These are phyloP conservation scores for Phytophthora syringae DNA, from an alignment of 352 stramenopile species.

Conservation along the genomic window DNA sequence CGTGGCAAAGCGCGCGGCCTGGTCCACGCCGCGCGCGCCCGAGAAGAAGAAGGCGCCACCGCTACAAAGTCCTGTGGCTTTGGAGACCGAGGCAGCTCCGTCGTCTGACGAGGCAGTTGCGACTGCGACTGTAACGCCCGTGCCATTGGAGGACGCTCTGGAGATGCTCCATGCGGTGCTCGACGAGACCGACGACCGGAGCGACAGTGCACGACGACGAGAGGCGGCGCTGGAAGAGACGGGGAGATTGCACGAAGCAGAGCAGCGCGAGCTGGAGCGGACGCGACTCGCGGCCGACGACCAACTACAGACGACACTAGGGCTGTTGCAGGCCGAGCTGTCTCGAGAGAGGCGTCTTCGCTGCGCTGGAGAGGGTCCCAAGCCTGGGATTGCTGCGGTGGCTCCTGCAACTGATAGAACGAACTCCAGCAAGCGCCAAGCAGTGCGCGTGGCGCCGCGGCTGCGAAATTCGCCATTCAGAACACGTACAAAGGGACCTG, in stretches of 20 bases:
- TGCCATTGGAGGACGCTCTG: conserved; percentile 29
- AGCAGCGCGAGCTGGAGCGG: conserved; percentile 31
- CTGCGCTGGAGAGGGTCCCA: background rate
- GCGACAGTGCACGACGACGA: conserved; percentile 18
- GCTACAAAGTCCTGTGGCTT: background rate
- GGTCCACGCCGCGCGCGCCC: conserved; percentile 34
- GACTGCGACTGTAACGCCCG: too few species aligned
- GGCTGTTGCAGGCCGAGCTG: conserved; percentile 36
- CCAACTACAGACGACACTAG: conserved; percentile 37
- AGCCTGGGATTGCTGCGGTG: background rate
- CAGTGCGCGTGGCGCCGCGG: conserved; percentile 14
- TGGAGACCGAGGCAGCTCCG: conserved; percentile 1
- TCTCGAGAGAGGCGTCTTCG: conserved; percentile 13
- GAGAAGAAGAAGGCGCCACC: conserved; percentile 9
- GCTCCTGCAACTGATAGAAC: conserved; percentile 4
- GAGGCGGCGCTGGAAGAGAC: conserved; percentile 21
- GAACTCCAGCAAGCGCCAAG: conserved; percentile 12
- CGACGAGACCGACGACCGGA: conserved; percentile 25
- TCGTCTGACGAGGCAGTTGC: conserved; percentile 4
- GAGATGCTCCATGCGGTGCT: conserved; percentile 34
- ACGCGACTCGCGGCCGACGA: conserved; percentile 30
- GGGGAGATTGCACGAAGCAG: conserved; percentile 6
- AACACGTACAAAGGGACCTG: conserved; percentile 8
- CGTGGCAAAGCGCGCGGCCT: conserved; percentile 33
- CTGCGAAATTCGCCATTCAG: conserved; percentile 38